Evolutionary conservation across 2,329 filamentous ascomycete species (phyloP).

Genomic region (Emmonsia crescens): DNA sequence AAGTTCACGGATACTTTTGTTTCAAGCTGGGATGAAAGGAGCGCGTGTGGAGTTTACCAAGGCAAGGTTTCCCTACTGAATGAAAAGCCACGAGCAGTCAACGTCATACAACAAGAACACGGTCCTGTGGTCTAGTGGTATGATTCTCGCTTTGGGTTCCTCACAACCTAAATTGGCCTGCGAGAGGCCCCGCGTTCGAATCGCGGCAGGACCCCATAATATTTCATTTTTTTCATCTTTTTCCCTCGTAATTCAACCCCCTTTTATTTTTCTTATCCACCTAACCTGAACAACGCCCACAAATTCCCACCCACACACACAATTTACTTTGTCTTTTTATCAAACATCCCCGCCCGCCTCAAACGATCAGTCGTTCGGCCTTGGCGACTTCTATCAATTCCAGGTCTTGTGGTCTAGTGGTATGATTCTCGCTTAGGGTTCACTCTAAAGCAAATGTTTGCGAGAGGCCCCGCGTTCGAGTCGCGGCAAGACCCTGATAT

Average conservation of each 20-base stretch:
- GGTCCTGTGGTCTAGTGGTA: constrained; percentile 30
- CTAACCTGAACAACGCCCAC: neutral
- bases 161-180: constrained; percentile 4
- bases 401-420: constrained; percentile 26
- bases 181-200: constrained; percentile 9
- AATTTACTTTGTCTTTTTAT: neutral
- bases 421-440: constrained; percentile 34
- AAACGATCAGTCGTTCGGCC: neutral
- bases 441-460: neutral
- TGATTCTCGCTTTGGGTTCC: constrained; percentile 33
- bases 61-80: no score
- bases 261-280: neutral
- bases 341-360: neutral
- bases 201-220: constrained; percentile 4
- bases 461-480: constrained; percentile 7
- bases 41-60: no score
- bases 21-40: no score
- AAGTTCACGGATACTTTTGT: no score
- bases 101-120: neutral
- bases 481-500: constrained; percentile 4
- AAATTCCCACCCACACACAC: neutral
- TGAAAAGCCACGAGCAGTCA: neutral
- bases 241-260: neutral
- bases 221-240: neutral
- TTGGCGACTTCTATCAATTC: neutral